Evolutionary conservation across 768 basidiomycete genomes (phyloP).

Genomic region (Suillus subaureus): DNA sequence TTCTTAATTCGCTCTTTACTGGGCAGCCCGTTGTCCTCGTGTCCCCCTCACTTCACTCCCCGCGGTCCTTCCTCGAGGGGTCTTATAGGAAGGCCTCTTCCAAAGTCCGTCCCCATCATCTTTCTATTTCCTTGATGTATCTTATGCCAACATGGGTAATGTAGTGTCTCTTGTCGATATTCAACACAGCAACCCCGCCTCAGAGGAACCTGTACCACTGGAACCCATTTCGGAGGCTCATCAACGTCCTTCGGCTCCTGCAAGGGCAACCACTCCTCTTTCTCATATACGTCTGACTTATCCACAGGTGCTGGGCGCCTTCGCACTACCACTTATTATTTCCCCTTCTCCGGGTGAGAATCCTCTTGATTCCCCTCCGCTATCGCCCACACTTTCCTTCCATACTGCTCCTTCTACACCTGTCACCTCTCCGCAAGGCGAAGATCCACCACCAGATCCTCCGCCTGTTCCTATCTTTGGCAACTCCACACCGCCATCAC

Average conservation of each 20-base stretch:
- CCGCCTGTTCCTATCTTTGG: conserved; percentile 21
- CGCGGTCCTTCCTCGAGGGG: conserved; percentile 26
- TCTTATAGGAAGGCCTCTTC: conserved; percentile 22
- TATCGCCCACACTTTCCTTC: conserved; percentile 44
- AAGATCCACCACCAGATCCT: conserved; percentile 33
- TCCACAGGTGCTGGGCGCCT: conserved; percentile 35
- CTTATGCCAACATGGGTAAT: conserved; percentile 29
- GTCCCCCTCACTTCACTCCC: conserved; percentile 27
- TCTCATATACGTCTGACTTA: conserved; percentile 37
- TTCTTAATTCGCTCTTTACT: conserved; percentile 19
- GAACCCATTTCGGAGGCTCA: neutral
- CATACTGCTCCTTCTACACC: conserved; percentile 53
- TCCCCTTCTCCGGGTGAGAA: conserved; percentile 39
- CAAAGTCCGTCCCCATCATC: conserved; percentile 25
- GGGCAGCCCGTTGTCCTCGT: conserved; percentile 31
- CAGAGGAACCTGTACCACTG: conserved; percentile 16
- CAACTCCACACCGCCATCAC: conserved; percentile 26
- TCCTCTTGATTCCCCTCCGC: conserved; percentile 38
- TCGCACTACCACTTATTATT: conserved; percentile 32
- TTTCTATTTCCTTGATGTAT: conserved; percentile 12
- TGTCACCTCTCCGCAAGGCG: conserved; percentile 40
- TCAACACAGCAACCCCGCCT: conserved; percentile 24
- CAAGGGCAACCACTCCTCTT: conserved; percentile 28
- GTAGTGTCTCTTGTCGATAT: conserved; percentile 36
- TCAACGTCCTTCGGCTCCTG: conserved; percentile 11